Conservation (phyloP, 345 rosid genomes). For the Toxicodendron radicans region DNA sequence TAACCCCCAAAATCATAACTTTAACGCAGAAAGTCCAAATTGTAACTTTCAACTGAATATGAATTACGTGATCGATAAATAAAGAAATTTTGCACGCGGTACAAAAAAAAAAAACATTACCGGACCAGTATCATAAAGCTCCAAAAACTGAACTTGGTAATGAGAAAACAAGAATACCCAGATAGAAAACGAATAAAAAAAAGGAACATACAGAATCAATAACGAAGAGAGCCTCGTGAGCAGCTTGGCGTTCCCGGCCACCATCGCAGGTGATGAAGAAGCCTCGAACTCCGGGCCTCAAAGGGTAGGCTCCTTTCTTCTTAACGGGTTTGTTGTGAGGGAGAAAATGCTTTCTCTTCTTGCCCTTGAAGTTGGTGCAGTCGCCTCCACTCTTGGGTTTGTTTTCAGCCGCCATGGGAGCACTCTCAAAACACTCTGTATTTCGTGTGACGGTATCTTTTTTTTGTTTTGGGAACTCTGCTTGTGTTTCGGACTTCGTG, state of each 20-base stretch:
- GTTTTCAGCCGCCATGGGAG: conserved; percentile 48
- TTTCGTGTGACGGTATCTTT: neutral
- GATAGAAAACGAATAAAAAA: conserved; percentile 1
- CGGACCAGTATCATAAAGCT: too few species aligned
- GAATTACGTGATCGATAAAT: too few species aligned
- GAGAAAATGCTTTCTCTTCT: conserved; percentile 78
- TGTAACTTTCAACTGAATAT: too few species aligned
- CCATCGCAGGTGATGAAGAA: conserved; percentile 95
- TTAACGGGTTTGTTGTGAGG: conserved; percentile 79
- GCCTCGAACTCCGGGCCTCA: conserved; percentile 83
- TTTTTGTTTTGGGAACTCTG: too few species aligned
- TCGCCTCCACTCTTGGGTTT: conserved; percentile 26
- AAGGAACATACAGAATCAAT: conserved; percentile 68
- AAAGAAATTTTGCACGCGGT: too few species aligned
- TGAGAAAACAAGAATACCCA: conserved; percentile 10
- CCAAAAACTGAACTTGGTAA: neutral
- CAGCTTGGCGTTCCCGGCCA: conserved; percentile 85
- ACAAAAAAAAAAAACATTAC: too few species aligned
- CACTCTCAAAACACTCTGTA: neutral
- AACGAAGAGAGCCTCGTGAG: conserved; percentile 78
- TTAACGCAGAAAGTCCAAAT: too few species aligned
- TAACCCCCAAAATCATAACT: too few species aligned
- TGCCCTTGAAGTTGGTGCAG: conserved; percentile 35
- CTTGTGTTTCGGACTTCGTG: too few species aligned
- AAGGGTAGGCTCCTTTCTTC: conserved; percentile 85